These are phyloP conservation scores for Lophiostoma macrostomum DNA, from an alignment of 495 filamentous ascomycete species.

Conservation along the genomic window DNA sequence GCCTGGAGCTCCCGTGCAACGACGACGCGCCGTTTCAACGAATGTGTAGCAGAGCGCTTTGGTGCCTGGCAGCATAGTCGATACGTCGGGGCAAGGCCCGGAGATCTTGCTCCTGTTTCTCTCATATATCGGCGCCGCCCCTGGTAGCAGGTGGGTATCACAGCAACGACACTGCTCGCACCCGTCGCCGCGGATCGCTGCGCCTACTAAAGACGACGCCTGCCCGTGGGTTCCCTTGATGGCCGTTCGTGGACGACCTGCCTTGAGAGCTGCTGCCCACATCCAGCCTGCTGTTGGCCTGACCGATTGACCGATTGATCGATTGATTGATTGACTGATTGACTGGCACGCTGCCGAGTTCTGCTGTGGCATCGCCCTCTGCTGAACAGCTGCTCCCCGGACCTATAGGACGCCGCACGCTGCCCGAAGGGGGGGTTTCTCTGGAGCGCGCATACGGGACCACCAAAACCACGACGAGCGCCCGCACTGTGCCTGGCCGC, in stretches of 20 bases:
- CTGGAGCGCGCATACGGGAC: too few relatives aligned
- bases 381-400: not conserved
- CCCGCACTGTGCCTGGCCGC: not conserved
- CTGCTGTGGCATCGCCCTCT: conserved; percentile 28
- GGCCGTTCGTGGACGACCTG: conserved; percentile 20
- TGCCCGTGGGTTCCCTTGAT: conserved; percentile 15
- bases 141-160: conserved; percentile 26
- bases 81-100: conserved; percentile 19
- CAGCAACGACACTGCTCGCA: conserved; percentile 21
- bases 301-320: too few relatives aligned
- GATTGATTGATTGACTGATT: too few relatives aligned
- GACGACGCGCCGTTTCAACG: conserved; percentile 28
- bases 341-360: conserved; percentile 22
- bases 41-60: conserved; percentile 29
- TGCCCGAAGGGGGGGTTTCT: not conserved
- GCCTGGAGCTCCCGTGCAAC: conserved; percentile 26
- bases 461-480: too few relatives aligned
- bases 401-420: not conserved
- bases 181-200: conserved; percentile 17
- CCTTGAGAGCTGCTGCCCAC: not conserved
- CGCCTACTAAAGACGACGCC: conserved; percentile 24
- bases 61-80: conserved; percentile 34
- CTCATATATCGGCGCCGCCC: conserved; percentile 36
- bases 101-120: conserved; percentile 22
- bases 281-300: not conserved